Base-by-base conservation (phyloP, 2,329 filamentous ascomycete species). In the Myriosclerotinia scirpicola region DNA sequence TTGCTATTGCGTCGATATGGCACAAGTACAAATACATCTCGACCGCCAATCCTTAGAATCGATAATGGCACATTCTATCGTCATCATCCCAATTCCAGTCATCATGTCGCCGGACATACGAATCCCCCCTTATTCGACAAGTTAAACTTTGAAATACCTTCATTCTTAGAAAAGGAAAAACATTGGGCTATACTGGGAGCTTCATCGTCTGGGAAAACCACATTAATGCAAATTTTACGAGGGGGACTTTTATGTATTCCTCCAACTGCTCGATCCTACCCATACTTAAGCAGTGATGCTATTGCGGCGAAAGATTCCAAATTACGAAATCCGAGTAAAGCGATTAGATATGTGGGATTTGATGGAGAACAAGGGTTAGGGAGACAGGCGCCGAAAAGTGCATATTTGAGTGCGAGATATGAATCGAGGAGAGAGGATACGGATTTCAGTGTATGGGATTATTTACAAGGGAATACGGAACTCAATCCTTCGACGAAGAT, bases 271-370 rank as follows among this genome's bases (percentile, higher is more conserved):
- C 85, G 93, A 55, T 87, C 87, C 8, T 97, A 88, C 75, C 95
- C 95, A 0, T 91, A 90, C 75, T 84, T 98, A 2, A 84, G 89
- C 17, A 86, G 84, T 2, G 83, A 85, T 58, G 82, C 84, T 7
- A 79, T 73, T 42, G 68, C 70, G 46, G 68, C 74, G 7, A 83
- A 79, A 72, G 82, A 81, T 69, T 78, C 76, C 64, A 74, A 60
- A 77, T 77, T 91, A 58, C 83, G 85, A 54, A 84, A 81, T 63
- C 86, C 90, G 0, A 81, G 82, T 15, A 83, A 83, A 70, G 92
- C 92, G 0, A 90, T 99, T 67, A 88, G 89, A 72, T 94, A 97
- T 81, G 93, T 98, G 12, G 94, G 95, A 0, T 98, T 98, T 75
- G 91, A 92, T 74, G 87, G 87, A 2, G 90, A 93, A 72, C 84